Percentiles rank a stretch among this genome's conserved stretches.
Conservation (phyloP, 2,329 filamentous ascomycete species). For the Penicillium sp. region DNA sequence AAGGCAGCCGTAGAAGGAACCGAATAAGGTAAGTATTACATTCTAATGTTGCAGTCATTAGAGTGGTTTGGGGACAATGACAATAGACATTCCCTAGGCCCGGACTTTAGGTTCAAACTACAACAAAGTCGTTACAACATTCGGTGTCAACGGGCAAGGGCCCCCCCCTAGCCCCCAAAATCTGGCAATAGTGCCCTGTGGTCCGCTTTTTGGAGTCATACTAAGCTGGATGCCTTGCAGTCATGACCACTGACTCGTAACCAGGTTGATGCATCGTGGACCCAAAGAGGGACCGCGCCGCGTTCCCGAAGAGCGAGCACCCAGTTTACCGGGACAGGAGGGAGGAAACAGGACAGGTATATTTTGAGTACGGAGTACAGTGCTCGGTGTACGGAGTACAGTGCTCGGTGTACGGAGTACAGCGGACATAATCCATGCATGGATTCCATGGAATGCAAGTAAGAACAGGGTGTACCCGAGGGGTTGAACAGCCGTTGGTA, state of each 20-base stretch:
- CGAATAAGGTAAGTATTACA: neutral
- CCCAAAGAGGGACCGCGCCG: slow-evolving; percentile 20
- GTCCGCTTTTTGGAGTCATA: slow-evolving; percentile 8
- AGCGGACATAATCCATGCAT: neutral
- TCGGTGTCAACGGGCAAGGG: neutral
- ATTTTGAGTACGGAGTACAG: too few species aligned
- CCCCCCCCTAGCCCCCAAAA: neutral
- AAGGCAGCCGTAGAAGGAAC: neutral
- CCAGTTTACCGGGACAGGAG: slow-evolving; percentile 38
- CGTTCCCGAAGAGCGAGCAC: slow-evolving; percentile 24
- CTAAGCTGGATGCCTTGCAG: neutral
- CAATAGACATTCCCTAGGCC: neutral
- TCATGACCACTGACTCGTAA: slow-evolving; percentile 8
- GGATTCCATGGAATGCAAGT: neutral
- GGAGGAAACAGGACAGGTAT: slow-evolving; percentile 1
- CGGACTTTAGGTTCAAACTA: slow-evolving; percentile 18
- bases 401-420: slow-evolving; percentile 6
- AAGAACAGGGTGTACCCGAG: slow-evolving; percentile 1
- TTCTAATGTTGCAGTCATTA: neutral
- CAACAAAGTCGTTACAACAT: neutral
- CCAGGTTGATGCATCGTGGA: slow-evolving; percentile 32
- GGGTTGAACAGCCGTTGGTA: slow-evolving; percentile 24
- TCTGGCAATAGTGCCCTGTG: slow-evolving; percentile 4
- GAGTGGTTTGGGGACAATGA: neutral
- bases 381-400: slow-evolving; percentile 4